Evolutionary conservation across 495 filamentous ascomycete species (phyloP).

Genomic region (Hypoxylon rickii): DNA sequence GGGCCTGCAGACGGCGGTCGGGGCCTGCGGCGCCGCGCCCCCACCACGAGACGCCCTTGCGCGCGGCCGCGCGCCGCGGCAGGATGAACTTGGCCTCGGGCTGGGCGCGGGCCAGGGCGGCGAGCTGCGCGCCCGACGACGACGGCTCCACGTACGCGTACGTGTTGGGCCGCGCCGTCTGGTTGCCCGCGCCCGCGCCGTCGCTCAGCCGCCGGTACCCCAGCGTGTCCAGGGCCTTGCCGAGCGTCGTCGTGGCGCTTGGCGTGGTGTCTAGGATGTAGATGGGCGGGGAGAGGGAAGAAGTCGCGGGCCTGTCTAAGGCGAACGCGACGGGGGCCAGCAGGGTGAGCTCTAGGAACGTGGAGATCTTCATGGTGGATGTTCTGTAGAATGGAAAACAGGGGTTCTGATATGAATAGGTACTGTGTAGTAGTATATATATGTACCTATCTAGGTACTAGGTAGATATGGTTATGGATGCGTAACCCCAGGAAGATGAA

Average conservation of each 20-base stretch:
- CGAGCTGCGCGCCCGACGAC: conserved; percentile 17
- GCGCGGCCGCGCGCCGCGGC: not conserved
- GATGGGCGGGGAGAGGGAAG: conserved; percentile 24
- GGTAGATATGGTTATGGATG: too few species aligned
- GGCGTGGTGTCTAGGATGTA: conserved; percentile 31
- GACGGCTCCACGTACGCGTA: conserved; percentile 35
- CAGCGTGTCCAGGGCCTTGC: conserved; percentile 31
- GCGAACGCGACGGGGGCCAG: conserved; percentile 5
- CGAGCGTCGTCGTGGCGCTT: conserved; percentile 21
- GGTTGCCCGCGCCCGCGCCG: not conserved
- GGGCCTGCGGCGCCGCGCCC: not conserved
- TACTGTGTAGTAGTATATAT: not conserved
- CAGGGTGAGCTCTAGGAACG: conserved; percentile 3
- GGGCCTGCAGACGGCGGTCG: not conserved
- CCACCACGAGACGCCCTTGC: not conserved
- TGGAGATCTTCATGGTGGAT: conserved; percentile 3
- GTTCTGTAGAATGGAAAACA: not conserved
- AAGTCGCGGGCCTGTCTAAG: not conserved
- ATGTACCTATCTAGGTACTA: not conserved
- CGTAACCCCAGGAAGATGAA: too few species aligned
- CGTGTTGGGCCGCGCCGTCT: conserved; percentile 5
- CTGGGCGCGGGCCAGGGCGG: conserved; percentile 17
- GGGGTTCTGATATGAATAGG: not conserved
- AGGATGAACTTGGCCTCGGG: conserved; percentile 36
- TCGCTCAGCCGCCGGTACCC: conserved; percentile 25